Evolutionary conservation across 2,329 filamentous ascomycete species (phyloP).

Genomic region (Trichoderma hamatum): DNA sequence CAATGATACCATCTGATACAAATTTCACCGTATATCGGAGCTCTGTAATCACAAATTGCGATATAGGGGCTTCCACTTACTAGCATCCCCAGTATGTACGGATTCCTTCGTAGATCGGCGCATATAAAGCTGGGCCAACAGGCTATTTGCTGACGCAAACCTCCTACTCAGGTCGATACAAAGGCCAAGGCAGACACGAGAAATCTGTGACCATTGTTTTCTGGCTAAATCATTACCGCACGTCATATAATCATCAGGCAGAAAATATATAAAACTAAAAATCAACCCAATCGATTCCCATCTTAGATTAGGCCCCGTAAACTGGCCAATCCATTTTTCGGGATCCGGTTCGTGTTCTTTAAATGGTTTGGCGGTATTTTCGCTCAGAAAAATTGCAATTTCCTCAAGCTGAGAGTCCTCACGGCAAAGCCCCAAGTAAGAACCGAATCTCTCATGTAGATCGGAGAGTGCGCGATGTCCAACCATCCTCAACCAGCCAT

Average conservation of each 20-base stretch:
- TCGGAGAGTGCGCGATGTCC: conserved; percentile 38
- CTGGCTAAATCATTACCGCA: background rate
- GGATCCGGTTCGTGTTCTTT: conserved; percentile 41
- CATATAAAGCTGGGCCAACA: conserved; percentile 44
- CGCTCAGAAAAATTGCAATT: conserved; percentile 42
- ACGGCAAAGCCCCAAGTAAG: conserved; percentile 32
- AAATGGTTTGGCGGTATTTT: conserved; percentile 44
- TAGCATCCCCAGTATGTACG: conserved; percentile 45
- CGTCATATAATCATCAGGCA: background rate
- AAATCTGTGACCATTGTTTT: conserved; percentile 22
- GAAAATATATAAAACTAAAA: conserved; percentile 29
- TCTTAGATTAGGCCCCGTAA: conserved; percentile 43
- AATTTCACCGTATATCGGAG: background rate
- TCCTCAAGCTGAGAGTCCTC: conserved; percentile 41
- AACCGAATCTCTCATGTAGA: conserved; percentile 40
- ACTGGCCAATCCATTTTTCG: conserved; percentile 45
- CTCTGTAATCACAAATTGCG: background rate
- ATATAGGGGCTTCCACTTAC: conserved; percentile 35
- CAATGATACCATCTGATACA: background rate
- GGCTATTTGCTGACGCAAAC: conserved; percentile 40
- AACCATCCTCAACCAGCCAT: conserved; percentile 40
- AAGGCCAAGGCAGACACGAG: conserved; percentile 26
- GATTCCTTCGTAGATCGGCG: conserved; percentile 43
- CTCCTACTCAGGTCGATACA: conserved; percentile 30
- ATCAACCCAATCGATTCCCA: conserved; percentile 50